phyloP scores from a whole-genome alignment of 345 rosid species.

The Murraya koenigii region DNA sequence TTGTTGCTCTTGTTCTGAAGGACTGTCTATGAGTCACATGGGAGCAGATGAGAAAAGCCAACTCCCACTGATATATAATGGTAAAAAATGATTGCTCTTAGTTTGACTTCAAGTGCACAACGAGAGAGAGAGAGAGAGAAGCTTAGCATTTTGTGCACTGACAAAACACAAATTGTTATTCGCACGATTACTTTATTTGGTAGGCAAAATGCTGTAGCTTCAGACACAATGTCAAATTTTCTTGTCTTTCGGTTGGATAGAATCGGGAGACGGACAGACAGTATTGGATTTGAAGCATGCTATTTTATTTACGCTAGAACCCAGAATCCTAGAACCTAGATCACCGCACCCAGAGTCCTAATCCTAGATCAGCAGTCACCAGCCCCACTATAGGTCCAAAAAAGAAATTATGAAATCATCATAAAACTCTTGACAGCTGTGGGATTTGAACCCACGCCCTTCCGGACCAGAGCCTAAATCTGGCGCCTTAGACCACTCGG shows the following conservation, averaged over 20 bases:
- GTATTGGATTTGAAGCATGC: background rate
- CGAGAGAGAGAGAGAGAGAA: background rate
- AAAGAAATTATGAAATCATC: no score
- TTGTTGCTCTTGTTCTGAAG: no score
- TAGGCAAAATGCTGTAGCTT: background rate
- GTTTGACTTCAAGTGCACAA: background rate
- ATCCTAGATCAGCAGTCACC: no score
- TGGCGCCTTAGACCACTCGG: conserved; percentile 99
- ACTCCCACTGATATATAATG: no score
- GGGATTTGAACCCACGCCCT: conserved; percentile 63
- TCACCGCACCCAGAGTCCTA: no score
- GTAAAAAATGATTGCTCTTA: background rate
- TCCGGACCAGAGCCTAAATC: conserved; percentile 99
- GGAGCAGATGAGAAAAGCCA: background rate
- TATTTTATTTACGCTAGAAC: background rate
- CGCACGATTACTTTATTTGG: background rate
- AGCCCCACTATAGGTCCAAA: no score
- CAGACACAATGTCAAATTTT: background rate
- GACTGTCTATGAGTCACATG: background rate
- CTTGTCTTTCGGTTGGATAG: background rate
- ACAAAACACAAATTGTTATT: background rate
- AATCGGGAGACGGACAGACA: background rate
- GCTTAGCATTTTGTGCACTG: background rate
- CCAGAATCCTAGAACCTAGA: no score
- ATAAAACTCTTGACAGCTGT: conserved; percentile 22